Conservation (phyloP, 2,329 filamentous ascomycete species). For the Diaporthe sp. region DNA sequence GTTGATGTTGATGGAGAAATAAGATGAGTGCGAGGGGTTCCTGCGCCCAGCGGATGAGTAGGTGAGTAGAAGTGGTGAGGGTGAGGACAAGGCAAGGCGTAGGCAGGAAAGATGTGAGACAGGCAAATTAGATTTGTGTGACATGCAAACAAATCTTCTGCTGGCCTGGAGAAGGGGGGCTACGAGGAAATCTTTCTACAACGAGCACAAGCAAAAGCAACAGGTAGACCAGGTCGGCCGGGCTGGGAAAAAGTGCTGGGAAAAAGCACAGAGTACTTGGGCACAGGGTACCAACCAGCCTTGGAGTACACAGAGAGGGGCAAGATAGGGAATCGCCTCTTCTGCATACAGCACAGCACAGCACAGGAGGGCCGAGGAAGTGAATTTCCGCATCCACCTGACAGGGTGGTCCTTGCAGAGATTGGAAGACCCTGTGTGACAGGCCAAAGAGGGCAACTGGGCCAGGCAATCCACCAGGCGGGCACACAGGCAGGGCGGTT, state of each 20-base stretch:
- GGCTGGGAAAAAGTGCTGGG: neutral
- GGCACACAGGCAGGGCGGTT: neutral
- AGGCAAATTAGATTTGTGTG: conserved; percentile 34
- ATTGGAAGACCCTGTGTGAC: conserved; percentile 26
- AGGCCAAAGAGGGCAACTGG: neutral
- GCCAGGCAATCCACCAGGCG: neutral
- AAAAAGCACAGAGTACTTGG: neutral
- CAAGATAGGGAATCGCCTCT: neutral
- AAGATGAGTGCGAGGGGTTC: neutral
- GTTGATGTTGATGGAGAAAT: conserved; percentile 8
- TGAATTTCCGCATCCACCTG: neutral
- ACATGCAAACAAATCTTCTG: conserved; percentile 32
- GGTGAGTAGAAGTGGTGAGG: neutral
- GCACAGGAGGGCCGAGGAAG: conserved; percentile 7
- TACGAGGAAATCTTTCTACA: neutral
- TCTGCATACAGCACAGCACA: conserved; percentile 13
- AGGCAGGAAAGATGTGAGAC: conserved; percentile 27
- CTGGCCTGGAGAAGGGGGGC: neutral
- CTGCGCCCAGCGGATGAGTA: neutral
- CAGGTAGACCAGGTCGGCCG: neutral
- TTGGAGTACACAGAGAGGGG: neutral
- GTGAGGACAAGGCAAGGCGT: neutral
- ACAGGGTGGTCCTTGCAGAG: conserved; percentile 30
- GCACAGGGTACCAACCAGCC: neutral
- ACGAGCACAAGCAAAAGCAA: neutral